Conservation (phyloP, 164 flowering plant species). For the Litsea cubeba region DNA sequence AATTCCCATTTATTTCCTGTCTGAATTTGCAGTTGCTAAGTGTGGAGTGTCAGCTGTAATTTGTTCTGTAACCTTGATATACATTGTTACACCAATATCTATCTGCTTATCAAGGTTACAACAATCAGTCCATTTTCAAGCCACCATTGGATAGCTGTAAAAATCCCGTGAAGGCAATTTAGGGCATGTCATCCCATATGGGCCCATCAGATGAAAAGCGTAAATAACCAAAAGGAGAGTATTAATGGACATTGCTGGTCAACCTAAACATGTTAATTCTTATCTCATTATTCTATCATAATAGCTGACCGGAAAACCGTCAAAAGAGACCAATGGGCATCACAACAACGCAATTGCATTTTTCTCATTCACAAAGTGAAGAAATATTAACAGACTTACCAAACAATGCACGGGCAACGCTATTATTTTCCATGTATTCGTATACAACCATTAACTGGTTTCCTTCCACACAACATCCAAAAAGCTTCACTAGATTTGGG, state of each 20-base stretch:
- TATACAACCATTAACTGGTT: constrained; percentile 45
- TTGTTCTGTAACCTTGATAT: too few relatives aligned
- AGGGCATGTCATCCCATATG: background rate
- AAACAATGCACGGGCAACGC: constrained; percentile 47
- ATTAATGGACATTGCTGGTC: background rate
- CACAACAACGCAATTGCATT: background rate
- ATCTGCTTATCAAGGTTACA: too few relatives aligned
- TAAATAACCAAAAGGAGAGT: background rate
- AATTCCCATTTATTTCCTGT: background rate
- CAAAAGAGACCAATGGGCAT: background rate
- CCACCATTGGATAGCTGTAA: background rate
- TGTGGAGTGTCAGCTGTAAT: too few relatives aligned
- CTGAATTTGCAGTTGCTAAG: background rate
- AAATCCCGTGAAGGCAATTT: background rate
- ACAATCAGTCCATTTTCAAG: too few relatives aligned
- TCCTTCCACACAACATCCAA: constrained; percentile 53
- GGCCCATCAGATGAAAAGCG: background rate
- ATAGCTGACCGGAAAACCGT: background rate
- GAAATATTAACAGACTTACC: constrained; percentile 20
- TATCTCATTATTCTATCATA: too few relatives aligned
- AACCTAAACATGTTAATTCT: background rate
- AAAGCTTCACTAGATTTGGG: constrained; percentile 52
- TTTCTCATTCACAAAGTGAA: background rate
- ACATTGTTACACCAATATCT: too few relatives aligned
- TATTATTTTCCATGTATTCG: constrained; percentile 56